A percentile compares a stretch with the other conserved stretches of the same genome.
phyloP scores from a whole-genome alignment of 805 yeast genomes.

The Lipomyces orientalis region DNA sequence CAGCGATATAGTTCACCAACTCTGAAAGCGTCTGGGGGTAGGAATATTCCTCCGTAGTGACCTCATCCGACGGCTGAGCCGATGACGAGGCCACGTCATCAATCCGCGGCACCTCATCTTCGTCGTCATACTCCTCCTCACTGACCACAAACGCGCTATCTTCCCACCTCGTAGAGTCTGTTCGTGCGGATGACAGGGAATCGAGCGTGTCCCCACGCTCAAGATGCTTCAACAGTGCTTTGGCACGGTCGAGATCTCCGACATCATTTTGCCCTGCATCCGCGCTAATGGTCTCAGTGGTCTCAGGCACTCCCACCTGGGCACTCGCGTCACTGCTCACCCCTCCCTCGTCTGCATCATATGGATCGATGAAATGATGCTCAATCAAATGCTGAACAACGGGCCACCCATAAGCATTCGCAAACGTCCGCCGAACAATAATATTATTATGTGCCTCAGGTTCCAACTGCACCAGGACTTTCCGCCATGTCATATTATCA shows the following conservation, averaged over 20 bases:
- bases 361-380: conserved; percentile 58
- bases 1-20: conserved; percentile 21
- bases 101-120: neutral
- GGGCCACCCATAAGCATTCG: conserved; percentile 95
- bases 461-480: conserved; percentile 79
- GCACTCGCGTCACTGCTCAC: neutral
- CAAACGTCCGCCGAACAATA: conserved; percentile 82
- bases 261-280: neutral
- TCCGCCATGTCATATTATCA: conserved; percentile 82
- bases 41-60: neutral
- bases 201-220: conserved; percentile 2
- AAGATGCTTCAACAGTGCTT: neutral
- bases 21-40: conserved; percentile 15
- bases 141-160: conserved; percentile 25
- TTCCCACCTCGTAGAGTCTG: conserved; percentile 30
- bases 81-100: neutral
- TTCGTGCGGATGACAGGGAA: neutral
- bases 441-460: conserved; percentile 98
- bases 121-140: conserved; percentile 26
- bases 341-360: conserved; percentile 22
- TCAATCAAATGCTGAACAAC: conserved; percentile 81
- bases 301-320: neutral
- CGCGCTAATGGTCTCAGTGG: conserved; percentile 2
- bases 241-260: conserved; percentile 2
- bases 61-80: conserved; percentile 2